phyloP scores from a whole-genome alignment of 106 monocot genomes.

The Dendrobium nobile region DNA sequence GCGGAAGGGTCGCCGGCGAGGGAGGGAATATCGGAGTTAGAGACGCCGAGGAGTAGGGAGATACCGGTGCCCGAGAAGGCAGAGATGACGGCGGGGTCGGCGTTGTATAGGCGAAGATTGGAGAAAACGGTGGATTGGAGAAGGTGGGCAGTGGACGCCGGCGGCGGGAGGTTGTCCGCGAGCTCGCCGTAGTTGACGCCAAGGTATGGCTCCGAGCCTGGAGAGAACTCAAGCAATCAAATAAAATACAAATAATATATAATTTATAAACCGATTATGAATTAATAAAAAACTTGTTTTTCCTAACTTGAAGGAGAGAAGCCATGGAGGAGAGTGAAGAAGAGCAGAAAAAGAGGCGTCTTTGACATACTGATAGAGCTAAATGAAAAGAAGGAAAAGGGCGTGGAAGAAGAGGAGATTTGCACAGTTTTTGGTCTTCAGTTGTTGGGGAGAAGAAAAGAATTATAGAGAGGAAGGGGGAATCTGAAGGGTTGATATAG shows the following conservation, averaged over 20 bases:
- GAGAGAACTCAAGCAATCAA: too few relatives aligned
- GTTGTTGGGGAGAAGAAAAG: neutral
- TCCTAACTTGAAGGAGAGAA: neutral
- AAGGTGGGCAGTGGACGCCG: constrained; percentile 32
- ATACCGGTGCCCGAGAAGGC: constrained; percentile 47
- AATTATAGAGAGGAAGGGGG: neutral
- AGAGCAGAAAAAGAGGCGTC: neutral
- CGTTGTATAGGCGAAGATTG: constrained; percentile 56
- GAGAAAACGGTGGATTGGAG: constrained; percentile 49
- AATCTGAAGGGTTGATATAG: neutral
- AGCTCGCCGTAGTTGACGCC: constrained; percentile 75
- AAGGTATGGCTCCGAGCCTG: constrained; percentile 48
- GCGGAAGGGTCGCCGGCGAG: constrained; percentile 46
- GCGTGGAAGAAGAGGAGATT: neutral
- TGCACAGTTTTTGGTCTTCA: neutral
- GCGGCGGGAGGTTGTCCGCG: constrained; percentile 70
- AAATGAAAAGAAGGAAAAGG: neutral
- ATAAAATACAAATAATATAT: neutral
- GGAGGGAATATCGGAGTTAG: constrained; percentile 51
- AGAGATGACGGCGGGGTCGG: constrained; percentile 34
- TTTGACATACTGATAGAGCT: neutral
- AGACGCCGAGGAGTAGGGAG: constrained; percentile 46
- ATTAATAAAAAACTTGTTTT: neutral
- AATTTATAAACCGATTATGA: neutral
- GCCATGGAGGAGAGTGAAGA: neutral